phyloP scores from a whole-genome alignment of 1,139 yeast genomes.

The Scheffersomyces quercinus region DNA sequence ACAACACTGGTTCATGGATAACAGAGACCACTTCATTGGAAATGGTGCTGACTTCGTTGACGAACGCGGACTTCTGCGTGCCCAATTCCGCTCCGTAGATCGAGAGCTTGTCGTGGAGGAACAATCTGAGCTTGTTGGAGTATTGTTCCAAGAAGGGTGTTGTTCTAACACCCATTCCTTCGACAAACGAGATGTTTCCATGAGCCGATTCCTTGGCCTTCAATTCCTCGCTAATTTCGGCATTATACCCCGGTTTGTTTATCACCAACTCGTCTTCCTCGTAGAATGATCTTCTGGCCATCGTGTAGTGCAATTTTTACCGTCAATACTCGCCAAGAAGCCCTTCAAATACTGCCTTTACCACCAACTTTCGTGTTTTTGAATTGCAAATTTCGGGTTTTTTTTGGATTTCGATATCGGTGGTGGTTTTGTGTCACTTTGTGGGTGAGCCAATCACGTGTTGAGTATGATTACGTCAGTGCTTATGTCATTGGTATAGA shows the following conservation, averaged over 20 bases:
- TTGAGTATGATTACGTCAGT: no score
- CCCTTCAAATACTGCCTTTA: no score
- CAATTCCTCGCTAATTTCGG: conserved; percentile 36
- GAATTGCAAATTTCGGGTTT: no score
- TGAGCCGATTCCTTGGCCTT: conserved; percentile 41
- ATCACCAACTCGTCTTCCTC: conserved; percentile 50
- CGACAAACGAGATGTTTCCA: conserved; percentile 41
- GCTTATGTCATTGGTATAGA: no score
- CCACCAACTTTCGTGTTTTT: no score
- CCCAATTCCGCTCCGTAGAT: conserved; percentile 41
- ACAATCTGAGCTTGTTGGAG: conserved; percentile 38
- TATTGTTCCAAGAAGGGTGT: conserved; percentile 47
- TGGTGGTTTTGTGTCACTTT: no score
- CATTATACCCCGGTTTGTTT: conserved; percentile 50
- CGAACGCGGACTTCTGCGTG: conserved; percentile 46
- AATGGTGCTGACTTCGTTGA: conserved; percentile 38
- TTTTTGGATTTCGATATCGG: no score
- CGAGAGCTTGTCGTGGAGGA: conserved; percentile 37
- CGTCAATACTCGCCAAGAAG: no score
- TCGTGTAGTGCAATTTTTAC: conserved; percentile 3
- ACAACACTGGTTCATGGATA: conserved; percentile 51
- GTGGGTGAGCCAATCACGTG: no score
- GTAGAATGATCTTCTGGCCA: conserved; percentile 45
- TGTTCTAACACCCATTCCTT: conserved; percentile 56
- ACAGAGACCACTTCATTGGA: conserved; percentile 22